Conservation (phyloP, 768 basidiomycete species). For the Trametes villosa region DNA sequence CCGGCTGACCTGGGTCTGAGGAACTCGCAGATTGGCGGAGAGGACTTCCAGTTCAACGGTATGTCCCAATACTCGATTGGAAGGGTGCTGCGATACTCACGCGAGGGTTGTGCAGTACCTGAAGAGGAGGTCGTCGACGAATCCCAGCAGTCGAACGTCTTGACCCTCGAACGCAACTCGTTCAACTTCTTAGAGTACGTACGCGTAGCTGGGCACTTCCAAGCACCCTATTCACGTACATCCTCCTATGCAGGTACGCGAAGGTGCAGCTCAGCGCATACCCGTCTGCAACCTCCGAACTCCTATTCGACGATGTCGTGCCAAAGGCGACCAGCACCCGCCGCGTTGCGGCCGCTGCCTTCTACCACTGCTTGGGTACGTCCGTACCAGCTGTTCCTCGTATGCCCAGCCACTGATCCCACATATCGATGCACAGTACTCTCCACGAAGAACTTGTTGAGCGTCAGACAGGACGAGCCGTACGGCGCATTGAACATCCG, state of each 20-base stretch:
- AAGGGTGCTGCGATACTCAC: not conserved
- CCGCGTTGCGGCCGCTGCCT: slow-evolving; percentile 79
- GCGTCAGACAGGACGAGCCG: slow-evolving; percentile 59
- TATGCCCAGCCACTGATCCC: not conserved
- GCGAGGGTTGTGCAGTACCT: slow-evolving; percentile 31
- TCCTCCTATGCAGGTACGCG: slow-evolving; percentile 57
- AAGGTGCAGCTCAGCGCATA: slow-evolving; percentile 75
- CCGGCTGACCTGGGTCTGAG: slow-evolving; percentile 46
- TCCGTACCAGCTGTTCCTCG: not conserved
- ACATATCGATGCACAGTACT: slow-evolving; percentile 52
- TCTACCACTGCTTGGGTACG: slow-evolving; percentile 85
- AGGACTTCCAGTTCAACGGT: slow-evolving; percentile 75
- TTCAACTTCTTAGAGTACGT: slow-evolving; percentile 80
- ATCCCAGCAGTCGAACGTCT: slow-evolving; percentile 57
- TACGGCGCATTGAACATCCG: slow-evolving; percentile 57
- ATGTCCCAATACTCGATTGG: slow-evolving; percentile 26
- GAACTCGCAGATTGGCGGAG: slow-evolving; percentile 50
- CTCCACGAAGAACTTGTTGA: slow-evolving; percentile 72
- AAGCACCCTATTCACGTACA: not conserved
- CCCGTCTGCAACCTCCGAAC: slow-evolving; percentile 46
- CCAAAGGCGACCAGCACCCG: slow-evolving; percentile 68
- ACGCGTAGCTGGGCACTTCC: not conserved
- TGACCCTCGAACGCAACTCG: slow-evolving; percentile 74
- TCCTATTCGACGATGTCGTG: slow-evolving; percentile 69
- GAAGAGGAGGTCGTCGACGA: slow-evolving; percentile 40